A percentile compares a stretch with the other conserved stretches of the same genome.
These are phyloP conservation scores for Diaporthe humulicola DNA, from an alignment of 2,329 filamentous ascomycete genomes.

Conservation along the genomic window DNA sequence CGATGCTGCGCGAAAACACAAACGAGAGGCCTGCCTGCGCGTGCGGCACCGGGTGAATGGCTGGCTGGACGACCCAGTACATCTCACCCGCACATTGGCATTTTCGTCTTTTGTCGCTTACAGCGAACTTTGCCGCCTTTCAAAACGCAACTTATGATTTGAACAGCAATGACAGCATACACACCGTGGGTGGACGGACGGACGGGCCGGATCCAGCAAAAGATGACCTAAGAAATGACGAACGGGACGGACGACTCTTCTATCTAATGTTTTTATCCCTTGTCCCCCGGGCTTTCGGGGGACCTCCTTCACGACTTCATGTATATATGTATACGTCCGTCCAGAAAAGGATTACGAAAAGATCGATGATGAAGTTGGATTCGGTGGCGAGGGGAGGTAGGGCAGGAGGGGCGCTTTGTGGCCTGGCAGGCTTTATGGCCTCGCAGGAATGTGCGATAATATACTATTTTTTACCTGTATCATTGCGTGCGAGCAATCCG, in stretches of 20 bases:
- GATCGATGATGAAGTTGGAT: not conserved
- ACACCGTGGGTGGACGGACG: not conserved
- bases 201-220: not conserved
- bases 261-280: slow-evolving; percentile 8
- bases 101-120: not conserved
- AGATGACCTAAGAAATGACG: not conserved
- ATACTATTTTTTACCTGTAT: not conserved
- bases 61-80: not conserved
- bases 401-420: not conserved
- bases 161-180: slow-evolving; percentile 2
- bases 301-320: not conserved
- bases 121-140: not conserved
- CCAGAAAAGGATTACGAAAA: not conserved
- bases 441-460: not conserved
- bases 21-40: too few species aligned
- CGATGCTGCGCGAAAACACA: not conserved
- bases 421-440: not conserved
- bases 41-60: not conserved
- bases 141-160: too few species aligned
- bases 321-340: slow-evolving; percentile 19
- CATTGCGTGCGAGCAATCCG: not conserved
- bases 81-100: not conserved
- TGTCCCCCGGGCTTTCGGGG: not conserved
- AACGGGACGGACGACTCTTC: slow-evolving; percentile 18
- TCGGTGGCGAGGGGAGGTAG: not conserved